Evolutionary conservation across 2,329 filamentous ascomycete species (phyloP).

Genomic region (Exophiala sp.): DNA sequence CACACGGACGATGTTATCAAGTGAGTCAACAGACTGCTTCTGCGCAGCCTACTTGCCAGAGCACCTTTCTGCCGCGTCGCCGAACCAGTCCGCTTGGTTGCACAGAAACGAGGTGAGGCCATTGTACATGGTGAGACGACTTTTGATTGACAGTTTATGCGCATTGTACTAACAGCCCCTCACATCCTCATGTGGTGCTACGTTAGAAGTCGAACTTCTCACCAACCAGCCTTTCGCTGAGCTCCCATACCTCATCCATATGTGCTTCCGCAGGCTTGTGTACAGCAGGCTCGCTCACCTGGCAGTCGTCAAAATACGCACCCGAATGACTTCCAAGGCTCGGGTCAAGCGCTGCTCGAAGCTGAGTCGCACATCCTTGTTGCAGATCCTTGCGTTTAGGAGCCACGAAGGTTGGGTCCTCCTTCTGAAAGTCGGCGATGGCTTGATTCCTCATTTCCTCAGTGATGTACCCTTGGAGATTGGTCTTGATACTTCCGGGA

Average conservation of each 20-base stretch:
- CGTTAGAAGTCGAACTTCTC: constrained; percentile 33
- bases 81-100: too few species aligned
- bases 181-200: not conserved
- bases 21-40: too few species aligned
- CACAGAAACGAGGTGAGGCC: too few species aligned
- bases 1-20: too few species aligned
- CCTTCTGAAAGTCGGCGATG: constrained; percentile 1
- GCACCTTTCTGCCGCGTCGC: too few species aligned
- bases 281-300: constrained; percentile 30
- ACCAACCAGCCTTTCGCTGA: constrained; percentile 45
- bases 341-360: constrained; percentile 35
- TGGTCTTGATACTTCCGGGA: constrained; percentile 20
- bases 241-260: constrained; percentile 45
- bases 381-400: constrained; percentile 28
- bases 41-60: too few species aligned
- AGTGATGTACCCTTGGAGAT: constrained; percentile 18
- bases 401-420: constrained; percentile 15
- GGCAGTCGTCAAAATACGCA: constrained; percentile 43
- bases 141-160: too few species aligned
- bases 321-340: constrained; percentile 18
- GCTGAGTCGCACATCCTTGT: constrained; percentile 33
- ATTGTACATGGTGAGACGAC: too few species aligned
- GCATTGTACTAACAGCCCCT: too few species aligned
- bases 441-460: constrained; percentile 9
- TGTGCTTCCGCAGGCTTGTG: constrained; percentile 9